Percentiles rank a stretch among this genome's conserved stretches.
Evolutionary conservation across 371 early-diverging fungal genomes (phyloP).

Genomic region (Circinella minor): DNA sequence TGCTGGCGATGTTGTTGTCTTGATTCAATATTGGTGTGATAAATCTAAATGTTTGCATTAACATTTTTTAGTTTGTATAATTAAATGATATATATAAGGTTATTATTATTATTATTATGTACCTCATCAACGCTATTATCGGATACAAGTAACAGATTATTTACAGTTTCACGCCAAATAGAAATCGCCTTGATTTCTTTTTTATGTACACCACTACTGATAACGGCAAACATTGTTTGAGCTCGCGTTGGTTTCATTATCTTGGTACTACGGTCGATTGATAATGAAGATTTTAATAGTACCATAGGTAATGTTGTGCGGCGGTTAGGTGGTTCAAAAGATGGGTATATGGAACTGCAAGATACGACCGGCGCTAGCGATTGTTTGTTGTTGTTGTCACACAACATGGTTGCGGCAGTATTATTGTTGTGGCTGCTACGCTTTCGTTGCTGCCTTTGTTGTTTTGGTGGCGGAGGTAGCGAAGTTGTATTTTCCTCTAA

Average conservation of each 20-base stretch:
- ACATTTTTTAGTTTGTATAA: background rate
- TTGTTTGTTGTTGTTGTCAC: slow-evolving; percentile 5
- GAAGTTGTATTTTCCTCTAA: background rate
- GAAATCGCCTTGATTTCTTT: slow-evolving; percentile 24
- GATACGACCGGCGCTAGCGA: slow-evolving; percentile 12
- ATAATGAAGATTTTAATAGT: background rate
- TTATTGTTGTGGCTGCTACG: background rate
- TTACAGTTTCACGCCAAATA: slow-evolving; percentile 24
- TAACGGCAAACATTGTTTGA: slow-evolving; percentile 15
- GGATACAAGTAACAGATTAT: slow-evolving; percentile 6
- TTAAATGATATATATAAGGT: background rate
- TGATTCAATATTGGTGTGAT: background rate
- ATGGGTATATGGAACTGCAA: slow-evolving; percentile 14
- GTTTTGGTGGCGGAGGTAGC: background rate
- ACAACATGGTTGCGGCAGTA: slow-evolving; percentile 1
- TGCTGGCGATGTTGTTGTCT: too few relatives aligned
- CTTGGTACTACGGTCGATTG: background rate
- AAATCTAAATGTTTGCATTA: background rate
- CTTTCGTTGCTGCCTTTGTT: background rate
- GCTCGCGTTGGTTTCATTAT: slow-evolving; percentile 10
- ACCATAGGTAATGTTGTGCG: background rate
- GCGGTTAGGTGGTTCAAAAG: background rate
- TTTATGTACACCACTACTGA: slow-evolving; percentile 9
- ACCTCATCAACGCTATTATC: background rate
- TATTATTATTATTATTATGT: background rate